Evolutionary conservation across 116 monocot genomes (phyloP).

Genomic region (Phalaenopsis hybrid): DNA sequence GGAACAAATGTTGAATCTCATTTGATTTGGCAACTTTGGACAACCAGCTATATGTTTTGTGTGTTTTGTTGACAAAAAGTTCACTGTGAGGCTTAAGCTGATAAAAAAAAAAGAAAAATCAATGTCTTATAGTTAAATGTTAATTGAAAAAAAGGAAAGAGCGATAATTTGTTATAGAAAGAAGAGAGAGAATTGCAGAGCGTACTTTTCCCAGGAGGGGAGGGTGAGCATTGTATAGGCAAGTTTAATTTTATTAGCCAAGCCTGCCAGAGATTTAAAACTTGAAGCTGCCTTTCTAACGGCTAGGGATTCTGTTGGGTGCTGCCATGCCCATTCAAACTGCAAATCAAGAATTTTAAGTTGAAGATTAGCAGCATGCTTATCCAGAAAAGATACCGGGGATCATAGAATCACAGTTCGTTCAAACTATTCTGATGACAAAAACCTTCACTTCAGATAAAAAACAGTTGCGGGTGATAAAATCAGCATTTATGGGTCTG

Average conservation of each 20-base stretch:
- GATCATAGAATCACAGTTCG: too few relatives aligned
- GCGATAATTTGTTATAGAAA: neutral
- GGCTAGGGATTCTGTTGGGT: slow-evolving; percentile 74
- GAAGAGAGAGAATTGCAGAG: neutral
- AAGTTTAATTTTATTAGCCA: slow-evolving; percentile 78
- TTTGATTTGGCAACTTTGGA: slow-evolving; percentile 69
- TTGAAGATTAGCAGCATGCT: neutral
- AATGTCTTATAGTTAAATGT: neutral
- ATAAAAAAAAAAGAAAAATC: slow-evolving; percentile 6
- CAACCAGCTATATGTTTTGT: slow-evolving; percentile 44
- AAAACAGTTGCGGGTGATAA: neutral
- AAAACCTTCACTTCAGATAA: neutral
- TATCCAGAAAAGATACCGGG: too few relatives aligned
- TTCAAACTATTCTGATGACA: neutral
- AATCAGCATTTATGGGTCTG: too few relatives aligned
- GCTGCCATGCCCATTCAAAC: slow-evolving; percentile 99
- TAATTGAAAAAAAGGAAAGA: neutral
- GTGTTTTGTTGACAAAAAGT: slow-evolving; percentile 88
- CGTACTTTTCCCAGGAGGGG: slow-evolving; percentile 82
- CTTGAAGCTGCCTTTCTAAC: slow-evolving; percentile 76
- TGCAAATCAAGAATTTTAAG: slow-evolving; percentile 20
- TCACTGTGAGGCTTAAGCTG: slow-evolving; percentile 80
- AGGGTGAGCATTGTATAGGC: slow-evolving; percentile 87
- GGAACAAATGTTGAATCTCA: slow-evolving; percentile 41
- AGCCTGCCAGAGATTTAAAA: slow-evolving; percentile 77